phyloP scores from a whole-genome alignment of 225 moss, liverwort and hornwort genomes.

The Marchantia polymorpha region DNA sequence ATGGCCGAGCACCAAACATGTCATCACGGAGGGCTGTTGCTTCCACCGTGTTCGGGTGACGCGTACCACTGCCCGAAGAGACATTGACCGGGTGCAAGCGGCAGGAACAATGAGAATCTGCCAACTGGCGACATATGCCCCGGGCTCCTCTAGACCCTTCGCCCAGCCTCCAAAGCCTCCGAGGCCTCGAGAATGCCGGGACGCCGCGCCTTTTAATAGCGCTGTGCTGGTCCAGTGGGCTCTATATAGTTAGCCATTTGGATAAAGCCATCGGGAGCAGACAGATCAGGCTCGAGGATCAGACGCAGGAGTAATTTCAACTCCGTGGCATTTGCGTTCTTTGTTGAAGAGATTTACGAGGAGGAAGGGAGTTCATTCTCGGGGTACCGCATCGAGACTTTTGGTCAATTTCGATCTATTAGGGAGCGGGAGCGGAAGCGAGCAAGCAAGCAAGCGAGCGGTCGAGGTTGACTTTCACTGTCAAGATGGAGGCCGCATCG shows the following conservation, averaged over 20 bases:
- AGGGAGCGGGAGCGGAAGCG: background rate
- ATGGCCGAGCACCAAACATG: background rate
- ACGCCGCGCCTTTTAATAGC: background rate
- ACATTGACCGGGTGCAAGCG: background rate
- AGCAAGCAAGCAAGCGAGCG: background rate
- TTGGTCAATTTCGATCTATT: background rate
- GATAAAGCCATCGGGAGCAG: background rate
- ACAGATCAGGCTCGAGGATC: background rate
- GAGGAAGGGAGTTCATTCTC: background rate
- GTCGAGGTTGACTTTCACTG: background rate
- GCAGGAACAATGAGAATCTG: background rate
- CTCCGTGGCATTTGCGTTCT: background rate
- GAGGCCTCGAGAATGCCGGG: background rate
- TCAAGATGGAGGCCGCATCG: conserved; percentile 70
- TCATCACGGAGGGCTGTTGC: background rate
- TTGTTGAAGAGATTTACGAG: background rate
- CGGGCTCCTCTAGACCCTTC: conserved; percentile 5
- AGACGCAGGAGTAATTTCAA: background rate
- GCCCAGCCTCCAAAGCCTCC: too few species aligned
- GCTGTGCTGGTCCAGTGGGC: background rate
- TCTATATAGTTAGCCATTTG: background rate
- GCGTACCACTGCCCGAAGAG: background rate
- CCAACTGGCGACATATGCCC: background rate
- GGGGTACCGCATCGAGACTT: background rate
- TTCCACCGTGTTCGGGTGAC: background rate